Conservation (phyloP, 2,329 filamentous ascomycete genomes). For the Fusarium tuaranense region DNA sequence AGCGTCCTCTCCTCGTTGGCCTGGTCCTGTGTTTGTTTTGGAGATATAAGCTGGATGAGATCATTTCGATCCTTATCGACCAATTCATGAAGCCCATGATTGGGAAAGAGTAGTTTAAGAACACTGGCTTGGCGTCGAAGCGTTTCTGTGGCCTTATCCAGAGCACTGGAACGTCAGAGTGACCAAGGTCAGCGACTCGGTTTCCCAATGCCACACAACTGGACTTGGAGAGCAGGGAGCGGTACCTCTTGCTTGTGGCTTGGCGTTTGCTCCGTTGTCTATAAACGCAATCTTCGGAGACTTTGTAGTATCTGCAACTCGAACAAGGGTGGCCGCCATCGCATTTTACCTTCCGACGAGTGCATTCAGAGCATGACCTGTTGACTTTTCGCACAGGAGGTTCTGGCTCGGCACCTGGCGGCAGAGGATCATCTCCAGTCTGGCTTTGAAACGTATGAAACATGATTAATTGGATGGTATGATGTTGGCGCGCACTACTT, state of each 20-base stretch:
- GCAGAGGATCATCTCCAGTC: neutral
- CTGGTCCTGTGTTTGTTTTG: neutral
- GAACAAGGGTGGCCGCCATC: constrained; percentile 52
- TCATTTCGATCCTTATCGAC: constrained; percentile 5
- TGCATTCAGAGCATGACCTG: constrained; percentile 45
- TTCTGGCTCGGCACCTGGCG: neutral
- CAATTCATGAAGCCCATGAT: constrained; percentile 8
- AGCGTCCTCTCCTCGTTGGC: neutral
- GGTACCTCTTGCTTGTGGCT: constrained; percentile 40
- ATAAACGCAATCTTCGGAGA: constrained; percentile 43
- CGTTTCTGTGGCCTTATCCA: constrained; percentile 35
- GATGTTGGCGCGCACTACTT: no score
- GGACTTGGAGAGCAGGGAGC: neutral
- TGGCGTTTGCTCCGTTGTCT: constrained; percentile 47
- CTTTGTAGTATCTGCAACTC: constrained; percentile 53
- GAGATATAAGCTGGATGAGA: constrained; percentile 2
- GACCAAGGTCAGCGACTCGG: neutral
- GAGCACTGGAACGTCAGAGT: neutral
- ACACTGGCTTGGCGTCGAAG: constrained; percentile 9
- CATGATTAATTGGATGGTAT: neutral
- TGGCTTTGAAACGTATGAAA: constrained; percentile 12
- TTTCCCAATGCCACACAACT: neutral
- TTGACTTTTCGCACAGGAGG: constrained; percentile 31
- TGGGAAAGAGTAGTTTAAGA: constrained; percentile 7
- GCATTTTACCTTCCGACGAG: constrained; percentile 51